Base-by-base conservation (phyloP, 2,329 filamentous ascomycete genomes). In the Zarea fungicola region DNA sequence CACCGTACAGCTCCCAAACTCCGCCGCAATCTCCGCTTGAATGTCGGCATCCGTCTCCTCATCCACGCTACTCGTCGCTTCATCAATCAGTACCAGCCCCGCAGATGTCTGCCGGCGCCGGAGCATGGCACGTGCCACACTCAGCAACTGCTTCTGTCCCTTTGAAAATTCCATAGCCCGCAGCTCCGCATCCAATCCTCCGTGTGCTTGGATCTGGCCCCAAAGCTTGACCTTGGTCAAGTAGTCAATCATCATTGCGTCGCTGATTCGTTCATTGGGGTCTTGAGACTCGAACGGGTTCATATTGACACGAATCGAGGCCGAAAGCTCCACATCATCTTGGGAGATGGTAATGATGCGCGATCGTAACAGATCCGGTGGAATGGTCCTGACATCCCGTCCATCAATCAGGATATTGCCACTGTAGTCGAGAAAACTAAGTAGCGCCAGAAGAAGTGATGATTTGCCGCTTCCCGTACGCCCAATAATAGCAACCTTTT, bases 21-120 rank as follows among this genome's bases (percentile, higher is more conserved):
- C 54, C 6, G 23, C 26, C 36, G 49, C 52, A 10, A 56, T 50
- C 11, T 51, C 44, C 7, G 18, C 23, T 16, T 41, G 25, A 32
- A 56, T 53, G 31, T 44, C 40, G 10, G 45, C 45, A 14, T 56
- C 54, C 8, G 54, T 56, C 47, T 68, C 65, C 65, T 73, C 74
- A 51, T 77, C 75, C 9, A 54, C 44, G 5, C 39, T 46, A 43
- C 49, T 51, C 23, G 49, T 48, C 23, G 43, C 43, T 37, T 51
- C 49, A 31, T 51, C 49, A 7, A 51, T 21, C 6, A 51, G 31
- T 3, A 48, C 31, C 16, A 51, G 23, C 6, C 22, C 32, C 9
- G 43, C 42, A n/a, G 29, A 35, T 34, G 49, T 42, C 23, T 14
- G 47, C 53, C 44, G 23, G 10, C 47, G 44, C 19, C 60, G 55